Conservation (phyloP, 179 eudicot genomes). For the Carnegiea gigantea region DNA sequence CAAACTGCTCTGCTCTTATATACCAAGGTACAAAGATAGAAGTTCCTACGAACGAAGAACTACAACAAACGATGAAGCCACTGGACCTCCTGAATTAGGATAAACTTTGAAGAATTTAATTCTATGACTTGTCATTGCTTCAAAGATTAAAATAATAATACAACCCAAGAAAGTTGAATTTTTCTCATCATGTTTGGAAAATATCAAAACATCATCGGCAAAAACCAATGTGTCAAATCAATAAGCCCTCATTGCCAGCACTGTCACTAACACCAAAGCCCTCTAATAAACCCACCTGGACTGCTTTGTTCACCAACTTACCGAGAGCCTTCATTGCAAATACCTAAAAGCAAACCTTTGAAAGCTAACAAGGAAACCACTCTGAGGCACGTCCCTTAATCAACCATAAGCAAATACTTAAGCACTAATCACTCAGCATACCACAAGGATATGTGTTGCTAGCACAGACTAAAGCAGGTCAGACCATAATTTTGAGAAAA, state of each 20-base stretch:
- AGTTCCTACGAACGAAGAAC: neutral
- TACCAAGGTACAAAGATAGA: neutral
- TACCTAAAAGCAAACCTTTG: too few relatives aligned
- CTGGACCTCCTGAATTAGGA: neutral
- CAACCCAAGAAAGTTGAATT: neutral
- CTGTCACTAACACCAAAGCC: neutral
- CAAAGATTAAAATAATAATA: neutral
- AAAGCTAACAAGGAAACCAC: too few relatives aligned
- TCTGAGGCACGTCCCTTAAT: too few relatives aligned
- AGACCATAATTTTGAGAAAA: too few relatives aligned
- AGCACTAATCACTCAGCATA: too few relatives aligned
- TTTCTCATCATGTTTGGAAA: neutral
- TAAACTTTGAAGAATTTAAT: neutral
- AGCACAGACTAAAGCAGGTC: too few relatives aligned
- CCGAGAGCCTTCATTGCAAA: too few relatives aligned
- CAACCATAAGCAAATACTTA: too few relatives aligned
- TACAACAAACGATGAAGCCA: neutral
- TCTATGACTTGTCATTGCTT: neutral
- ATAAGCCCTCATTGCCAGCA: neutral
- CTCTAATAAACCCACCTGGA: too few relatives aligned
- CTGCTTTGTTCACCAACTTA: too few relatives aligned
- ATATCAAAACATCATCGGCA: too few relatives aligned
- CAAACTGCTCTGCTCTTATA: neutral
- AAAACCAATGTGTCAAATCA: neutral
- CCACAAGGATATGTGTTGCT: too few relatives aligned